These are phyloP conservation scores for Chytriomyces sp. DNA, from an alignment of 192 early-diverging fungal species.

Conservation along the genomic window DNA sequence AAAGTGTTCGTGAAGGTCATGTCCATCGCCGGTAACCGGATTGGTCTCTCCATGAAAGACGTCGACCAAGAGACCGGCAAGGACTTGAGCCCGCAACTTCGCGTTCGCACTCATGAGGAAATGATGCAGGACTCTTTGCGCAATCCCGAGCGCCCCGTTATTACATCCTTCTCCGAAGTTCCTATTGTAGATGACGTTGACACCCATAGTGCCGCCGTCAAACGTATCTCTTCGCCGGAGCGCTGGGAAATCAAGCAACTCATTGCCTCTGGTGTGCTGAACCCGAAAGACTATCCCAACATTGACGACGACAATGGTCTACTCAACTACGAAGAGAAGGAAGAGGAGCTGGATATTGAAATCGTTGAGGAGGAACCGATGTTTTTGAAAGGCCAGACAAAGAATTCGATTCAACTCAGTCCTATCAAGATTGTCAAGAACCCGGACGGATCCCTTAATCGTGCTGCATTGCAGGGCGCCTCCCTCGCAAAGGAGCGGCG, in stretches of 20 bases:
- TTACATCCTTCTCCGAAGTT: constrained; percentile 51
- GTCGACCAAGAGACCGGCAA: constrained; percentile 91
- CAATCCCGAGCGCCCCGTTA: constrained; percentile 70
- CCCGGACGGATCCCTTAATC: constrained; percentile 94
- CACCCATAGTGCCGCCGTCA: constrained; percentile 43
- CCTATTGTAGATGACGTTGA: constrained; percentile 44
- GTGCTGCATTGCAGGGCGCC: constrained; percentile 91
- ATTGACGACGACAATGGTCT: constrained; percentile 87
- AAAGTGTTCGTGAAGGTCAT: constrained; percentile 92
- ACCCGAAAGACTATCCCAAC: constrained; percentile 82
- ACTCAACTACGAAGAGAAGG: constrained; percentile 79
- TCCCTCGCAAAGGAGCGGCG: constrained; percentile 91
- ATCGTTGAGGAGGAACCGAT: constrained; percentile 91
- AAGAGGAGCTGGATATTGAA: constrained; percentile 98
- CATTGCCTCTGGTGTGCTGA: constrained; percentile 89
- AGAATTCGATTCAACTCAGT: constrained; percentile 78
- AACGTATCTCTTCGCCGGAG: constrained; percentile 92
- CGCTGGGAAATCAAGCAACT: constrained; percentile 98
- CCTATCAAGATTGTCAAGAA: constrained; percentile 99
- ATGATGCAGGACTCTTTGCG: constrained; percentile 58
- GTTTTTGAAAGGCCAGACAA: constrained; percentile 92
- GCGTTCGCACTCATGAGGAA: constrained; percentile 66
- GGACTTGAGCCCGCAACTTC: constrained; percentile 83
- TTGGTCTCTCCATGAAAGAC: constrained; percentile 94
- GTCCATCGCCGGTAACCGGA: constrained; percentile 79